Evolutionary conservation across 2,329 filamentous ascomycete genomes (phyloP).

Genomic region (Aureobasidium sp.): DNA sequence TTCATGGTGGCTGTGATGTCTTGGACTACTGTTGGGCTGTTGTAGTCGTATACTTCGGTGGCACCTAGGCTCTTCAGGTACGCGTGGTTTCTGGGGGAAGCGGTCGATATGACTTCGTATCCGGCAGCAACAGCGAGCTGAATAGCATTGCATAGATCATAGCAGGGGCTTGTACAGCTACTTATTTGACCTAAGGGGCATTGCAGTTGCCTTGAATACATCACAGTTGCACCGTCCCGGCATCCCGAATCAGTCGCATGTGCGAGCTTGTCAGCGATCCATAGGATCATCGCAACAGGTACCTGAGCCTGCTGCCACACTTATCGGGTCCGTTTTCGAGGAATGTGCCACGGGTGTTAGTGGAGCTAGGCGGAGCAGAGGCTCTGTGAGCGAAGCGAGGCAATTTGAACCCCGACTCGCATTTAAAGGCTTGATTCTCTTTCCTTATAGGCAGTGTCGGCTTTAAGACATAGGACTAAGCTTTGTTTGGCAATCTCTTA

Average conservation of each 20-base stretch:
- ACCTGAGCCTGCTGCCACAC: background rate
- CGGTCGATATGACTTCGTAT: constrained; percentile 39
- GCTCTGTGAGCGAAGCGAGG: background rate
- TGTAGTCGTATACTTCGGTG: constrained; percentile 39
- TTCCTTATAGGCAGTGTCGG: background rate
- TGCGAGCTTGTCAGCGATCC: background rate
- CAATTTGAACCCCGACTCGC: background rate
- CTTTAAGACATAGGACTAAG: background rate
- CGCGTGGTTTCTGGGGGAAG: constrained; percentile 37
- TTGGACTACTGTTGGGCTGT: constrained; percentile 27
- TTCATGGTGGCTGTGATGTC: constrained; percentile 16
- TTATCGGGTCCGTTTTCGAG: background rate
- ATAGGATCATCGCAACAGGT: background rate
- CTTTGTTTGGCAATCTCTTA: background rate
- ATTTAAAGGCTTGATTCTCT: background rate
- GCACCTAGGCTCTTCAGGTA: constrained; percentile 39
- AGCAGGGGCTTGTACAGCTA: background rate
- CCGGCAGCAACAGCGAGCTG: constrained; percentile 40
- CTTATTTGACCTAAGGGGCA: background rate
- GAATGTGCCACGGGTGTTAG: background rate
- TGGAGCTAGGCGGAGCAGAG: background rate
- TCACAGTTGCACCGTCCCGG: background rate
- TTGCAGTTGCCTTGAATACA: background rate
- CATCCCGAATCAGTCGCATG: background rate
- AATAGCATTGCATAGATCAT: constrained; percentile 31